Evolutionary conservation across 1,139 yeast species (phyloP), one percentile per base, ranked within the genome.

Genomic region (Blastobotrys malaysiensis): DNA sequence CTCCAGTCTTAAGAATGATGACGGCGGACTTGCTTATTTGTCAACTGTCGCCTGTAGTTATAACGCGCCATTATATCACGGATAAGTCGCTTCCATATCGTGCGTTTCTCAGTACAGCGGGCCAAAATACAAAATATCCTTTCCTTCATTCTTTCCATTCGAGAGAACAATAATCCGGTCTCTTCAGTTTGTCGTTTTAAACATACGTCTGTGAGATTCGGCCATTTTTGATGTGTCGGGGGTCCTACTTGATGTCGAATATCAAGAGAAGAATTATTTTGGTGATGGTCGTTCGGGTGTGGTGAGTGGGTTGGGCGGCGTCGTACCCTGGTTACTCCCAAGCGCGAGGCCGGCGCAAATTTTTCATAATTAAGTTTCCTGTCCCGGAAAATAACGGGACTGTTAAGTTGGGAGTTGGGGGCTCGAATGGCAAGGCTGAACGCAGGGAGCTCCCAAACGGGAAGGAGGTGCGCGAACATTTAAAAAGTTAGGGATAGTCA

Each of bases 1-100:
- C 26, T 22, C 9, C 9, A 22, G 5, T 22, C 26, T 9, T 9
- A 22, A 22, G 26, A 22, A 22, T 88, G 86, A 86, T 89, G 76
- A n/a, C n/a, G n/a, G n/a, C n/a, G n/a, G n/a, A n/a, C n/a, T n/a
- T n/a, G 87, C 89, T 80, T 85, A 85, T 90, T 91, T 93, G 72
- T 97, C 90, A 47, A 49, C 49, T 50, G 46, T 20, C 52, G 45
- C 46, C 43, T 46, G 21, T 27, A 48, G 46, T 50, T 21, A 45
- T 18, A 13, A 22, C 26, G 19, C 7, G 24, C 7, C 7, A 22
- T 22, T n/a, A n/a, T n/a, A n/a, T n/a, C n/a, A 22, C 24, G 24
- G 24, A 22, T 22, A 22, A 21, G 39, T 46, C 11, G 18, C n/a
- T n/a, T n/a, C n/a, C n/a, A n/a, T n/a, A n/a, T n/a, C n/a, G n/a